Conservation (phyloP, 345 rosid species). For the Linum lewisii region DNA sequence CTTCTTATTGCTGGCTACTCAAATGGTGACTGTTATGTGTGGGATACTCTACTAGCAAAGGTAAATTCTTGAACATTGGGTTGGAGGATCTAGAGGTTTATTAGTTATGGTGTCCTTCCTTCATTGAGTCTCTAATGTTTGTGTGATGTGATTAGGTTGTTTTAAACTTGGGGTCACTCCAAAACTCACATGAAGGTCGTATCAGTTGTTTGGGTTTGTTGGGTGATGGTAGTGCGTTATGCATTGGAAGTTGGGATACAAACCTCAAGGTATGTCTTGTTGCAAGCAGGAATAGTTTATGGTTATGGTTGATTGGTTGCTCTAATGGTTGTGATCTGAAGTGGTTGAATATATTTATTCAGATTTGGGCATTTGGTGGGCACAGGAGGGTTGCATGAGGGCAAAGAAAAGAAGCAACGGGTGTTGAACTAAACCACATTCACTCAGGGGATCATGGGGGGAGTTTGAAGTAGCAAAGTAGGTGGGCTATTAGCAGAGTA, state of each 20-base stretch:
- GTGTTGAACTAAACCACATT: not conserved
- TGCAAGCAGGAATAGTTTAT: not conserved
- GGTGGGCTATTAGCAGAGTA: no score
- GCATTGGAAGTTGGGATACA: conserved; percentile 98
- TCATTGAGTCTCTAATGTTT: conserved; percentile 6
- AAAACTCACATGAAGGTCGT: conserved; percentile 63
- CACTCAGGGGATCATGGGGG: not conserved
- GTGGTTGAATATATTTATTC: conserved; percentile 7
- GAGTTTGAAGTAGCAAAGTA: no score
- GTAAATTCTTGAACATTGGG: conserved; percentile 22
- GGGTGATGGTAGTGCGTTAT: conserved; percentile 96
- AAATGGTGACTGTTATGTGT: conserved; percentile 69
- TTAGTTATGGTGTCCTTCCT: not conserved
- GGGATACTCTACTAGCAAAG: conserved; percentile 93
- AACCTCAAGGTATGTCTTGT: conserved; percentile 67
- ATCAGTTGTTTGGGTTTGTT: conserved; percentile 91
- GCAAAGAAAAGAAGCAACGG: no score
- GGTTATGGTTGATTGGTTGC: not conserved
- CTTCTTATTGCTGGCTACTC: conserved; percentile 85
- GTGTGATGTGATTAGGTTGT: conserved; percentile 47
- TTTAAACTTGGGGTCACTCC: conserved; percentile 62
- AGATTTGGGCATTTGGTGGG: conserved; percentile 99
- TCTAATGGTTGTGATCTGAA: conserved; percentile 1
- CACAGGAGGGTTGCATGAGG: conserved; percentile 47
- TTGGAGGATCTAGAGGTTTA: not conserved